These are phyloP conservation scores for Hymenoscyphus fraxineus DNA, from an alignment of 2,329 filamentous ascomycete genomes.

Conservation along the genomic window DNA sequence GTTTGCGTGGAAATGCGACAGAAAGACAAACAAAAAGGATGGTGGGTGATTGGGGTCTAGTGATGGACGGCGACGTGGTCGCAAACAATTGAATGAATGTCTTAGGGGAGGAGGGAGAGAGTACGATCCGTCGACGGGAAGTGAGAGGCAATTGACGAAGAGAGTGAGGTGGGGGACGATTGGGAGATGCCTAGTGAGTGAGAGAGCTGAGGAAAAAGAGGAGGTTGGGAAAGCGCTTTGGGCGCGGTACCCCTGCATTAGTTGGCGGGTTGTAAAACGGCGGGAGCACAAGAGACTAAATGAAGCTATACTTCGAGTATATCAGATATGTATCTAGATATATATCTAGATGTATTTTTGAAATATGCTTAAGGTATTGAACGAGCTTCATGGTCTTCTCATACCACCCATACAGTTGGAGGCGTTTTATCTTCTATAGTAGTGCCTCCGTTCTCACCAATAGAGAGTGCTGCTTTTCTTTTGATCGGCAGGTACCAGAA, in stretches of 20 bases:
- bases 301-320: too few relatives aligned
- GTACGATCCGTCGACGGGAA: background rate
- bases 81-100: constrained; percentile 7
- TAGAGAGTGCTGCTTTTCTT: too few relatives aligned
- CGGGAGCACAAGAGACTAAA: background rate
- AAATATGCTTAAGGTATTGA: too few relatives aligned
- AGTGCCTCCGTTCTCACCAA: too few relatives aligned
- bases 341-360: background rate
- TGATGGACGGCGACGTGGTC: background rate
- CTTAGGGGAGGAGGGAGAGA: background rate
- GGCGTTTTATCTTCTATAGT: too few relatives aligned
- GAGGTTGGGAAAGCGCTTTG: background rate
- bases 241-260: background rate
- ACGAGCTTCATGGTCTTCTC: too few relatives aligned
- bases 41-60: background rate
- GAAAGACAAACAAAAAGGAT: background rate
- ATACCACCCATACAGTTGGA: too few relatives aligned
- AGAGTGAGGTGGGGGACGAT: constrained; percentile 8
- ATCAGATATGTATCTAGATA: too few relatives aligned
- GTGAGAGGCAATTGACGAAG: background rate
- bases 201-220: constrained; percentile 7
- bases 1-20: background rate
- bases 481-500: too few relatives aligned
- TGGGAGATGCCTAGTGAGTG: background rate
- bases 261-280: background rate